These are phyloP conservation scores for Groenewaldozyma tartarivorans DNA, from an alignment of 805 yeast genomes.

Conservation along the genomic window DNA sequence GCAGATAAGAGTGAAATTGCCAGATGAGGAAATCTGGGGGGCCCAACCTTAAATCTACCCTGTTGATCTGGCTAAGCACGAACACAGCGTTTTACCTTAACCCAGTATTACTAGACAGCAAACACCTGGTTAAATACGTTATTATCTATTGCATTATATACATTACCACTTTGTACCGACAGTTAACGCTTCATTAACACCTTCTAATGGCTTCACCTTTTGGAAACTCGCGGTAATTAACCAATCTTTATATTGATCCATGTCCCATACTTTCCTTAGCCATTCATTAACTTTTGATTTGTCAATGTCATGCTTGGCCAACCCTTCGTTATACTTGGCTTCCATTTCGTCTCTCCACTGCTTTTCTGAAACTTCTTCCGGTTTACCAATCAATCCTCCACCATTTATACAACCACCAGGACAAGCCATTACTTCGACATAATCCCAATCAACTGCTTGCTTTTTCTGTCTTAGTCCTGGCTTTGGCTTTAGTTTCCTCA, in stretches of 20 bases:
- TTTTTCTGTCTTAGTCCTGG: conserved; percentile 9
- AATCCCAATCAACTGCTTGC: conserved; percentile 52
- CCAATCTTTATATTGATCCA: conserved; percentile 1
- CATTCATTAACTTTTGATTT: conserved; percentile 3
- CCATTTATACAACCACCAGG: conserved; percentile 98
- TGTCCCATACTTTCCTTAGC: conserved; percentile 9
- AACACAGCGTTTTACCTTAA: no score
- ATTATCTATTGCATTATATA: not conserved
- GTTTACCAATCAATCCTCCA: conserved; percentile 71
- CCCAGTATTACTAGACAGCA: no score
- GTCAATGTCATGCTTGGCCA: conserved; percentile 10
- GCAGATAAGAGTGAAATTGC: no score
- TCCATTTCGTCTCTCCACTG: conserved; percentile 27
- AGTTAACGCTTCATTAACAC: conserved; percentile 8
- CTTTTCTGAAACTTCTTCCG: conserved; percentile 21
- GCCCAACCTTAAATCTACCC: no score
- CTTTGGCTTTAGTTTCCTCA: conserved; percentile 54
- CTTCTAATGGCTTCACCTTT: conserved; percentile 8
- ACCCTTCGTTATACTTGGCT: conserved; percentile 29
- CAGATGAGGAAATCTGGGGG: no score
- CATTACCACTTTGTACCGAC: conserved; percentile 15
- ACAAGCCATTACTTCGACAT: conserved; percentile 95
- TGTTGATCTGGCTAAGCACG: no score
- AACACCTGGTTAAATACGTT: no score
- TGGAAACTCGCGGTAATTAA: conserved; percentile 14